A percentile compares a stretch with the other conserved stretches of the same genome.
Conservation (phyloP, 495 filamentous ascomycete species). For the Penicillium taxi region DNA sequence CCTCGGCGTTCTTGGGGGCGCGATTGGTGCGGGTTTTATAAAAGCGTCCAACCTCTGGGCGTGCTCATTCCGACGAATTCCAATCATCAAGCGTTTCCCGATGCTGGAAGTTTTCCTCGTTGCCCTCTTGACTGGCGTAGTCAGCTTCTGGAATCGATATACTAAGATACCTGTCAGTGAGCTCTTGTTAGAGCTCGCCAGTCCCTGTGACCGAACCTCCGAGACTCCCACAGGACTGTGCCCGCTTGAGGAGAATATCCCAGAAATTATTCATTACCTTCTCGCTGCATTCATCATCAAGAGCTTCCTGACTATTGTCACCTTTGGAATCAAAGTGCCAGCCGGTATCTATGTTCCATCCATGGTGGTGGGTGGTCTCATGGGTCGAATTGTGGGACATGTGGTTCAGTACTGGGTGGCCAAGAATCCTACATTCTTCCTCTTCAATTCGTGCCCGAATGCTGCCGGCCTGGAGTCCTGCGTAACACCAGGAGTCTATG, state of each 20-base stretch:
- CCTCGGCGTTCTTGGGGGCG: slow-evolving; percentile 77
- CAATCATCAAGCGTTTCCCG: slow-evolving; percentile 71
- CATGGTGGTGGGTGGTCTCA: slow-evolving; percentile 94
- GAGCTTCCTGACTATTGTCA: slow-evolving; percentile 75
- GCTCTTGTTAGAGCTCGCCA: slow-evolving; percentile 81
- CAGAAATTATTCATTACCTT: slow-evolving; percentile 59
- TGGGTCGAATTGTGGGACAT: slow-evolving; percentile 85
- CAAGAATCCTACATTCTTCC: slow-evolving; percentile 57
- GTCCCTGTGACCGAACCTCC: slow-evolving; percentile 67
- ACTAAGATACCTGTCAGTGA: slow-evolving; percentile 86
- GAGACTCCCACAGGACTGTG: slow-evolving; percentile 60
- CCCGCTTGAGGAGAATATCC: slow-evolving; percentile 66
- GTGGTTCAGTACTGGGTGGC: slow-evolving; percentile 74
- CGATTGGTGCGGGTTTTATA: slow-evolving; percentile 85
- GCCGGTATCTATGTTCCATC: slow-evolving; percentile 96
- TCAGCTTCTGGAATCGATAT: slow-evolving; percentile 89
- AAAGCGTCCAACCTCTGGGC: slow-evolving; percentile 91
- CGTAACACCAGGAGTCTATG: slow-evolving; percentile 92
- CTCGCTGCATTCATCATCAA: slow-evolving; percentile 81
- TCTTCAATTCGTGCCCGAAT: slow-evolving; percentile 68
- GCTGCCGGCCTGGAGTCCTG: slow-evolving; percentile 67
- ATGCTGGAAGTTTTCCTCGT: slow-evolving; percentile 84
- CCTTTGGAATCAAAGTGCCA: slow-evolving; percentile 91
- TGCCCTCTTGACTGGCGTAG: slow-evolving; percentile 70
- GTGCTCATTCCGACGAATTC: slow-evolving; percentile 73